Conservation (phyloP, 177 flowering plant species). For the Vitis hybrid region DNA sequence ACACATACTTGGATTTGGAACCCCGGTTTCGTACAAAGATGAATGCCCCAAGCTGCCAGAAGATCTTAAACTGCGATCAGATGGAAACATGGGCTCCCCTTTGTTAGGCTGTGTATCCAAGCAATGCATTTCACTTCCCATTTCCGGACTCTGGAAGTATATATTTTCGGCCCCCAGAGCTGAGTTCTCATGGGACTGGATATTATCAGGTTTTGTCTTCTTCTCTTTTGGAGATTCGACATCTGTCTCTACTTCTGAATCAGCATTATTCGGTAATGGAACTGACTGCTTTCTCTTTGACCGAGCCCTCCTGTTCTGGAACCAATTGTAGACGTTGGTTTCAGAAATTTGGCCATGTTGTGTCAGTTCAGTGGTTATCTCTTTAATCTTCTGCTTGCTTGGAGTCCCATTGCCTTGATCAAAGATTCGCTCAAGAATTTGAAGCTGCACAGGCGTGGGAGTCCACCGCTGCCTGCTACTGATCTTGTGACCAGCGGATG, state of each 20-base stretch:
- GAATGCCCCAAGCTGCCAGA: slow-evolving; percentile 37
- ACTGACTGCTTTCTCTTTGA: slow-evolving; percentile 64
- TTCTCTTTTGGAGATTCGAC: slow-evolving; percentile 19
- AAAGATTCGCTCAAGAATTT: slow-evolving; percentile 82
- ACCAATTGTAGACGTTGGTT: slow-evolving; percentile 95
- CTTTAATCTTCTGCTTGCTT: slow-evolving; percentile 68
- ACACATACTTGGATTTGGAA: slow-evolving; percentile 10
- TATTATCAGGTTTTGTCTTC: slow-evolving; percentile 19
- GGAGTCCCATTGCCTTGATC: slow-evolving; percentile 88
- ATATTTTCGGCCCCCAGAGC: slow-evolving; percentile 9
- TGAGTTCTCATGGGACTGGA: slow-evolving; percentile 10
- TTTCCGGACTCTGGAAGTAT: slow-evolving; percentile 19
- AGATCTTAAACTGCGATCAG: slow-evolving; percentile 39
- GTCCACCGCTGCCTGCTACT: slow-evolving; percentile 92
- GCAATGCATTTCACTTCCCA: slow-evolving; percentile 18
- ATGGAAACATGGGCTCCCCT: slow-evolving; percentile 34
- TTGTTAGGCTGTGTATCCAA: slow-evolving; percentile 43
- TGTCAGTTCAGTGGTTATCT: slow-evolving; percentile 58
- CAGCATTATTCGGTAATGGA: slow-evolving; percentile 29
- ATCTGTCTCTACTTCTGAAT: slow-evolving; percentile 29
- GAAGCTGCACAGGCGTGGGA: slow-evolving; percentile 87
- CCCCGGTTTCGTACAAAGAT: slow-evolving; percentile 37
- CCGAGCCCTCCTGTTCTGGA: slow-evolving; percentile 93
- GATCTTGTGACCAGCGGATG: slow-evolving; percentile 65
- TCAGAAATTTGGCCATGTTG: slow-evolving; percentile 92